Base-by-base conservation (phyloP, 2,329 filamentous ascomycete species). In the Nemania sp. region DNA sequence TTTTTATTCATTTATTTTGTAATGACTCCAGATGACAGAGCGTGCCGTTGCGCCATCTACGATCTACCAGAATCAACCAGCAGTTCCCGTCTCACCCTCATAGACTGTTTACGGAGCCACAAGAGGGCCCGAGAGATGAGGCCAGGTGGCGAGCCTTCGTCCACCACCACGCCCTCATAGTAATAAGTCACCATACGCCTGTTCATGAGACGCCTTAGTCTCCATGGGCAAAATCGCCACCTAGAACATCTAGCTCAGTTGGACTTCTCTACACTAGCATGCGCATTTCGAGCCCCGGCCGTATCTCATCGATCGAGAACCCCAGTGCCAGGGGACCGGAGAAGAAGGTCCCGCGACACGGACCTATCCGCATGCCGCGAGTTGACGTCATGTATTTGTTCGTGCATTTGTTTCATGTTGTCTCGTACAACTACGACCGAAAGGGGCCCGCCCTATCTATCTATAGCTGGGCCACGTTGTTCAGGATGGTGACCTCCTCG, bases 401-500 rank as follows among this genome's bases (percentile, higher is more conserved):
- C n/a, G n/a, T n/a, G n/a, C n/a, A n/a, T n/a, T n/a, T n/a, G n/a
- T n/a, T n/a, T n/a, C n/a, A n/a, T n/a, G 25, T 29, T 29, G 25
- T 29, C 25, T 7, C n/a, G n/a, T 29, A 29, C 25, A 29, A 29
- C 25, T n/a, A n/a, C n/a, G n/a, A n/a, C n/a, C 71, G 43, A 1
- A 13, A 42, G 7, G 5, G 13, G 2, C 76, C 72, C 13, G 3
- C 11, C 13, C 20, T 13, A 45, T 32, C n/a, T n/a, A n/a, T n/a
- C n/a, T 57, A 97, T 72, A 97, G 79, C 79, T 97, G 93, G 60
- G 92, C 86, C 71, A 91, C 87, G 67, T 96, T 91, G 75, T 96
- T 94, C 71, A 97, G 74, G 62, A 99, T 81, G 72, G 88, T 84
- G 52, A 98, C 92, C 79, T 98, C 92, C 80, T 99, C 93, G 15